Conservation (phyloP, 768 basidiomycete genomes). For the Pleurotus eryngii region DNA sequence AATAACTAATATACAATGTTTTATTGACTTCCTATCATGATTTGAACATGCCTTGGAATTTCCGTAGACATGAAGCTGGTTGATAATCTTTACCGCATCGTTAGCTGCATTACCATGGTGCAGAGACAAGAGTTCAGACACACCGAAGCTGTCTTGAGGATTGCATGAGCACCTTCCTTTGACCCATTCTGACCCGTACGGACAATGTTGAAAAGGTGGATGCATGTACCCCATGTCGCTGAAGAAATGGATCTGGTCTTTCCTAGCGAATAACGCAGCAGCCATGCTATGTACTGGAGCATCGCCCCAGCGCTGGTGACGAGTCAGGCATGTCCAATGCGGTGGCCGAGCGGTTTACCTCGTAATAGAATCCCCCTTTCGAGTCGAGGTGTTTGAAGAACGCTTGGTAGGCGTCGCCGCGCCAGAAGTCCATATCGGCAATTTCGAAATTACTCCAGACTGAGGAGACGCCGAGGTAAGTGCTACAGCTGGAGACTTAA, state of each 20-base stretch:
- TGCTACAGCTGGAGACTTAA: constrained; percentile 21
- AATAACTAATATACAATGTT: background rate
- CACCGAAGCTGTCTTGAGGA: constrained; percentile 58
- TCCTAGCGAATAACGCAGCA: constrained; percentile 51
- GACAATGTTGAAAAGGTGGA: constrained; percentile 73
- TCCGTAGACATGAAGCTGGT: background rate
- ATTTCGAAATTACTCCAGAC: constrained; percentile 78
- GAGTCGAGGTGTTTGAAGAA: constrained; percentile 67
- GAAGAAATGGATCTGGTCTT: constrained; percentile 80
- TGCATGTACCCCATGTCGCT: constrained; percentile 82
- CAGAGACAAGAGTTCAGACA: constrained; percentile 9
- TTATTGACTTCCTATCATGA: background rate
- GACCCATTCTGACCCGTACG: constrained; percentile 40
- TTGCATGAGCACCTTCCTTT: constrained; percentile 65
- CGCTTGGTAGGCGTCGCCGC: constrained; percentile 54
- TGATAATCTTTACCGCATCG: background rate
- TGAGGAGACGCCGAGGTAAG: constrained; percentile 11
- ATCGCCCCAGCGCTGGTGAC: constrained; percentile 32
- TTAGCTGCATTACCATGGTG: background rate
- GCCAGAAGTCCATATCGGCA: constrained; percentile 65
- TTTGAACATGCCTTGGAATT: constrained; percentile 5
- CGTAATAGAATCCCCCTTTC: constrained; percentile 68
- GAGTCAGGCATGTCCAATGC: constrained; percentile 22
- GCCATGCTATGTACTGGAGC: constrained; percentile 59
- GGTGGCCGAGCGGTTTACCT: constrained; percentile 36